Evolutionary conservation across 1,139 yeast species (phyloP), one percentile per base, ranked within the genome.

Genomic region (Pichia sp.): DNA sequence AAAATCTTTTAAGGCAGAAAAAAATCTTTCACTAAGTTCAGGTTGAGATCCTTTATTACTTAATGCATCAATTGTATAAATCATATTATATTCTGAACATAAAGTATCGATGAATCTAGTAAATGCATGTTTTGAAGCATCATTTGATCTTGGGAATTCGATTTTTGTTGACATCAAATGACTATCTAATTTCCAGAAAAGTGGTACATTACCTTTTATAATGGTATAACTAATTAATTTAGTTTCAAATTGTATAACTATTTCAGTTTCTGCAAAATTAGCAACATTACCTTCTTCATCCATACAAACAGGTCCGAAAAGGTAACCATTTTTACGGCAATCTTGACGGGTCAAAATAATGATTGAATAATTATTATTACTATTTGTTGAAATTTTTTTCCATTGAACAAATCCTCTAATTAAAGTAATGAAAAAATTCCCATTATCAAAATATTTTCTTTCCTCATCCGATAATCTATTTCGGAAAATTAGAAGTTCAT

Each of bases 261-360:
- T 55, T 55, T 83, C 91, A 1, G 83, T 71, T 54, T 83, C 91
- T 19, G 75, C 73, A 53, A 68, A 78, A 52, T 79, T 79, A 1
- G 88, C 69, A 5, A 78, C 83, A 31, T 71, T 68, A 0, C 91
- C 91, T 38, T 77, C 77, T 44, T 81, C 88, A 56, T 80, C 86
- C 46, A 81, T 69, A 17, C 89, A 86, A 62, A 75, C 74, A 26
- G 77, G 73, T 0, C 85, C 86, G 52, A 80, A 77, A 2, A 80
- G 61, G 2, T 78, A 74, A 1, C 82, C 82, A 31, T 66, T 68
- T 48, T 74, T 77, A 31, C 70, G 68, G 43, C 84, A 75, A 2
- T 81, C 74, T 42, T 81, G 83, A 54, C 79, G 79, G 1, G 86
- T 74, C 9, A 82, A 77, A 3, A 82, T 62, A 0, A 91, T 79